Conservation (phyloP, 169 alveolate genomes). For the Perkinsus chesapeaki region DNA sequence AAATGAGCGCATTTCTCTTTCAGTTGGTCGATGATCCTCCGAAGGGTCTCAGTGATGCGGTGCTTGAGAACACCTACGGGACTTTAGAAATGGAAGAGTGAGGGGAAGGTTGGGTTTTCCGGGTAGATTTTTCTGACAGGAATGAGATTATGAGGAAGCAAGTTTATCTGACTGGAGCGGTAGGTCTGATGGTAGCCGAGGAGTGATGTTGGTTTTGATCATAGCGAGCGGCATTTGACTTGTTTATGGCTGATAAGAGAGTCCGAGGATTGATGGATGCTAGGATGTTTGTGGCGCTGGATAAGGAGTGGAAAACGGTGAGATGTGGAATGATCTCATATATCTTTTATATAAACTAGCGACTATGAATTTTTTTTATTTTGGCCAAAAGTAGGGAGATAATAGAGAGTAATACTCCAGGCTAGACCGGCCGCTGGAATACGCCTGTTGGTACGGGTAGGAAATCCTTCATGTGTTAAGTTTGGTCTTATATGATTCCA, state of each 20-base stretch:
- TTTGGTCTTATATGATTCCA: too few relatives aligned
- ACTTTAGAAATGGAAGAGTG: not conserved
- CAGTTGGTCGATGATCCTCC: not conserved
- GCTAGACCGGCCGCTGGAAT: too few relatives aligned
- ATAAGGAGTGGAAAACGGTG: not conserved
- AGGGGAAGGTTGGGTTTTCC: not conserved
- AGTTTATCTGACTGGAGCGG: not conserved
- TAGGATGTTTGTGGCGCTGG: not conserved
- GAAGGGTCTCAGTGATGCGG: not conserved
- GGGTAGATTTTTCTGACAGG: not conserved
- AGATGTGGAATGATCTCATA: not conserved
- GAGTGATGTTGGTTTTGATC: not conserved
- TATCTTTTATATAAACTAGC: not conserved
- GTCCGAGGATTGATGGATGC: not conserved
- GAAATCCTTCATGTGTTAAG: too few relatives aligned
- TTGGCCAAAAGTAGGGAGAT: too few relatives aligned
- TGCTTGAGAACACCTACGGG: not conserved
- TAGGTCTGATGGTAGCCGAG: not conserved
- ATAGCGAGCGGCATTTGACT: not conserved
- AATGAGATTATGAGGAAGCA: not conserved
- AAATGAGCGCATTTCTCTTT: not conserved
- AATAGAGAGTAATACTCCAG: too few relatives aligned
- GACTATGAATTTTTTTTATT: not conserved
- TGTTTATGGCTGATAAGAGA: not conserved
- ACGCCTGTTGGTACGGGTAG: too few relatives aligned